Evolutionary conservation across 2,329 filamentous ascomycete species (phyloP).

Genomic region (Erysiphe pulchra): DNA sequence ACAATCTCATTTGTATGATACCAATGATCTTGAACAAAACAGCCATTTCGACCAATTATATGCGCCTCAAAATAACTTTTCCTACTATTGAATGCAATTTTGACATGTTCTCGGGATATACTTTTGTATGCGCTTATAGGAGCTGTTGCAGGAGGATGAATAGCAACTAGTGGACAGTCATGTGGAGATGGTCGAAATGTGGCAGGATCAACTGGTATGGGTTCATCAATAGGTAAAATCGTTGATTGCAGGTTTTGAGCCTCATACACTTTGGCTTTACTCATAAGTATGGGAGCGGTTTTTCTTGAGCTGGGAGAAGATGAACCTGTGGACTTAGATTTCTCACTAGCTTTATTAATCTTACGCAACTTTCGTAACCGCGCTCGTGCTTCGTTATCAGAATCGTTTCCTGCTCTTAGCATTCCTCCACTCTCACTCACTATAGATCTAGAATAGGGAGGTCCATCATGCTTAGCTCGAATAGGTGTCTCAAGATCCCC

Average conservation of each 20-base stretch:
- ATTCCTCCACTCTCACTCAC: constrained; percentile 46
- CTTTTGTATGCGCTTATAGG: constrained; percentile 38
- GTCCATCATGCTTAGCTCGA: constrained; percentile 17
- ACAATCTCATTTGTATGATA: constrained; percentile 26
- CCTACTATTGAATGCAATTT: constrained; percentile 42
- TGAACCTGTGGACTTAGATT: constrained; percentile 21
- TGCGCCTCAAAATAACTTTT: constrained; percentile 36
- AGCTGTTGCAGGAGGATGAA: constrained; percentile 36
- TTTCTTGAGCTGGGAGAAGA: constrained; percentile 13
- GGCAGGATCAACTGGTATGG: constrained; percentile 7
- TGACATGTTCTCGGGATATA: constrained; percentile 50
- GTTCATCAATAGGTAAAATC: constrained; percentile 3
- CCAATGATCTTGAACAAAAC: constrained; percentile 36
- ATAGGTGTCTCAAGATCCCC: constrained; percentile 21
- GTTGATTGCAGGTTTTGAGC: constrained; percentile 1
- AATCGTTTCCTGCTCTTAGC: constrained; percentile 35
- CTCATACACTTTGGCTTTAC: not conserved
- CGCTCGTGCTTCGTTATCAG: constrained; percentile 25
- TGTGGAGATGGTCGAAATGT: constrained; percentile 31
- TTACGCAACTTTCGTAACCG: constrained; percentile 17
- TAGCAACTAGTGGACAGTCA: constrained; percentile 39
- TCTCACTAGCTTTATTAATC: constrained; percentile 9
- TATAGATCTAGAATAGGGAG: constrained; percentile 28
- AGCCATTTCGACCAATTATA: constrained; percentile 34
- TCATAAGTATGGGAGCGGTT: constrained; percentile 10